These are phyloP conservation scores for Cercospora sp. DNA, from an alignment of 2,329 filamentous ascomycete species.

Conservation along the genomic window DNA sequence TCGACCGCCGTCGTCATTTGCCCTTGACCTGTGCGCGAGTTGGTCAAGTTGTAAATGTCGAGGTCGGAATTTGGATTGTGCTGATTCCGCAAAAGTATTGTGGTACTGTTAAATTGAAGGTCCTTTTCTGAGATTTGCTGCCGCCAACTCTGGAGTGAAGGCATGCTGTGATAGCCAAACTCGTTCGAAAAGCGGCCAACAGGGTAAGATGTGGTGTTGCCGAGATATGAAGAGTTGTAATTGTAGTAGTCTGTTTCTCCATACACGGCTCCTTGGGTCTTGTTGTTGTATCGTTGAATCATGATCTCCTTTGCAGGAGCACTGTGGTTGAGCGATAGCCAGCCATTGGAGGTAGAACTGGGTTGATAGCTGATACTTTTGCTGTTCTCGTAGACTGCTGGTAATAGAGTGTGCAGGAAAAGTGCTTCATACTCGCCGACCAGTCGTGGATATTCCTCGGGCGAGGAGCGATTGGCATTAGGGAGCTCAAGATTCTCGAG, in stretches of 20 bases:
- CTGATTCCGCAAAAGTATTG: conserved; percentile 58
- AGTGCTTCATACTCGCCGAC: conserved; percentile 58
- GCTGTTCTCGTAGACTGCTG: conserved; percentile 59
- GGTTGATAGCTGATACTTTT: conserved; percentile 62
- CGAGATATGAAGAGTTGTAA: conserved; percentile 55
- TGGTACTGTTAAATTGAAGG: conserved; percentile 59
- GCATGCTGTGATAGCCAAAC: conserved; percentile 65
- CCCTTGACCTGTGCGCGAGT: conserved; percentile 49
- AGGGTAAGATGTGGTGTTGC: conserved; percentile 57
- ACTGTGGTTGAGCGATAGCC: conserved; percentile 55
- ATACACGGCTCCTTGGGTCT: conserved; percentile 55
- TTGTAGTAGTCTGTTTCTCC: conserved; percentile 60
- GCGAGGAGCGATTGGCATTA: conserved; percentile 42
- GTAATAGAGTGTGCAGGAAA: conserved; percentile 57
- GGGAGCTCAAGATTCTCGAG: conserved; percentile 58
- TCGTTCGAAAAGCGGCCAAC: conserved; percentile 63
- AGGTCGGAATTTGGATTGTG: conserved; percentile 57
- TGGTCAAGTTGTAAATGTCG: conserved; percentile 49
- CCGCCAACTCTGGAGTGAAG: conserved; percentile 59
- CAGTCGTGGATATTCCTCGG: conserved; percentile 47
- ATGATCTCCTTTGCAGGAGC: conserved; percentile 50
- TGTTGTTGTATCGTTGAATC: conserved; percentile 58
- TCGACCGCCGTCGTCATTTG: conserved; percentile 61
- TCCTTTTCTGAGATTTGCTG: conserved; percentile 54
- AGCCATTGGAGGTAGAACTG: conserved; percentile 61